phyloP scores from a whole-genome alignment of 2,329 filamentous ascomycete species.

The Gyromitra esculenta region DNA sequence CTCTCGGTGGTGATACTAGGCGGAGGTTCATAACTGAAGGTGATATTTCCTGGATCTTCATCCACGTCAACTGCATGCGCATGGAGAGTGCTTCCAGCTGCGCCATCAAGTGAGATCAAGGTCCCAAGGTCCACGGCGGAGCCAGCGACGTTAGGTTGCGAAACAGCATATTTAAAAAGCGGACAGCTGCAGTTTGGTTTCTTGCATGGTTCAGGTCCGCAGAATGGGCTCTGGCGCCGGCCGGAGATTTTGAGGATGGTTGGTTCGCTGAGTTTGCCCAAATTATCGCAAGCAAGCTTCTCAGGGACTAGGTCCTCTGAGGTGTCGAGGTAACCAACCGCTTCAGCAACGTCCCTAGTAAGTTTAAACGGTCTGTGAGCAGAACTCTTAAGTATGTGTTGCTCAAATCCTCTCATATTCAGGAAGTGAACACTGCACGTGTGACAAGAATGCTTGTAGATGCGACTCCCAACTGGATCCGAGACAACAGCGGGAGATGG shows the following conservation, averaged over 20 bases:
- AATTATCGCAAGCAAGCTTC: neutral
- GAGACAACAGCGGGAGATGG: neutral
- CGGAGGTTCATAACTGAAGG: conserved; percentile 12
- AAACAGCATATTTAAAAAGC: conserved; percentile 19
- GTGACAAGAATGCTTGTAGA: conserved; percentile 44
- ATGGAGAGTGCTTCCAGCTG: conserved; percentile 36
- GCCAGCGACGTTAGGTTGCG: neutral
- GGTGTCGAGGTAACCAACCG: conserved; percentile 21
- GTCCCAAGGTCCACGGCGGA: neutral
- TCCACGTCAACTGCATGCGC: conserved; percentile 15
- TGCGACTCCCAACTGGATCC: neutral
- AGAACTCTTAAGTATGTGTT: conserved; percentile 34
- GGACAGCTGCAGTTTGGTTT: conserved; percentile 33
- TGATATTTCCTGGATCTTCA: conserved; percentile 11
- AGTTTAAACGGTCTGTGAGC: conserved; percentile 34
- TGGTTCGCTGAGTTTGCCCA: neutral
- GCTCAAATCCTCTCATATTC: neutral
- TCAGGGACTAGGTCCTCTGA: neutral
- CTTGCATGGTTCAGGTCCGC: neutral
- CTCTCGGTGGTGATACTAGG: neutral
- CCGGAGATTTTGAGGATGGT: neutral
- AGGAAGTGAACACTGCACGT: conserved; percentile 46
- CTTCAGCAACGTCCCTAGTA: conserved; percentile 10
- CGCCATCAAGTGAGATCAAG: conserved; percentile 36
- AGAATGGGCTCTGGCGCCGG: neutral